Evolutionary conservation across 306 rosid genomes (phyloP).

Genomic region (Arachis hypogaea): DNA sequence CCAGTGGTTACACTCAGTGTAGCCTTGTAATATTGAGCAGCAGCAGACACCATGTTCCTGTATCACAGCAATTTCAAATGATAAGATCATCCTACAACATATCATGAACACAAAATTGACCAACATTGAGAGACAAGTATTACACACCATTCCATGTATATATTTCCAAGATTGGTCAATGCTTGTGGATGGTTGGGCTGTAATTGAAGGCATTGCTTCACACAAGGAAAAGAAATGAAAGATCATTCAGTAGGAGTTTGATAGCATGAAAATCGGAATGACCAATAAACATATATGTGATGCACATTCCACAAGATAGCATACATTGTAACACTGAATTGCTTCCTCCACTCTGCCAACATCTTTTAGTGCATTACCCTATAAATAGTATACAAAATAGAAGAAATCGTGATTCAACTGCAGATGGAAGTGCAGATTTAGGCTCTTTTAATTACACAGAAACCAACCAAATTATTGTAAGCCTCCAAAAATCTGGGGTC

Average conservation of each 20-base stretch:
- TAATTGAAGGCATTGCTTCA: conserved; percentile 92
- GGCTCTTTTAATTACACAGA: conserved; percentile 3
- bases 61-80: conserved; percentile 33
- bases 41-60: conserved; percentile 96
- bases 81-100: conserved; percentile 14
- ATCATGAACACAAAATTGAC: conserved; percentile 6
- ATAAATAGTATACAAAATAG: conserved; percentile 2
- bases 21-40: conserved; percentile 94
- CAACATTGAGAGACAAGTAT: conserved; percentile 17
- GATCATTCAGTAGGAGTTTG: conserved; percentile 31
- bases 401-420: conserved; percentile 8
- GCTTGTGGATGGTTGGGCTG: conserved; percentile 99
- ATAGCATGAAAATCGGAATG: conserved; percentile 18
- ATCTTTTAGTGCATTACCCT: conserved; percentile 98
- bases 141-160: conserved; percentile 93
- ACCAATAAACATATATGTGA: conserved; percentile 16
- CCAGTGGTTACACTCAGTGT: conserved; percentile 93
- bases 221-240: conserved; percentile 33
- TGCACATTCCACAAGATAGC: conserved; percentile 32
- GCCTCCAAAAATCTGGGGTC: conserved; percentile 99
- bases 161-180: conserved; percentile 93
- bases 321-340: conserved; percentile 90
- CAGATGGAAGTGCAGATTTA: neutral
- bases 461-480: conserved; percentile 91
- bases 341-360: conserved; percentile 95